Evolutionary conservation across 352 stramenopile species (phyloP), one percentile per base, ranked within the genome.

Genomic region (Peronospora tabacina): DNA sequence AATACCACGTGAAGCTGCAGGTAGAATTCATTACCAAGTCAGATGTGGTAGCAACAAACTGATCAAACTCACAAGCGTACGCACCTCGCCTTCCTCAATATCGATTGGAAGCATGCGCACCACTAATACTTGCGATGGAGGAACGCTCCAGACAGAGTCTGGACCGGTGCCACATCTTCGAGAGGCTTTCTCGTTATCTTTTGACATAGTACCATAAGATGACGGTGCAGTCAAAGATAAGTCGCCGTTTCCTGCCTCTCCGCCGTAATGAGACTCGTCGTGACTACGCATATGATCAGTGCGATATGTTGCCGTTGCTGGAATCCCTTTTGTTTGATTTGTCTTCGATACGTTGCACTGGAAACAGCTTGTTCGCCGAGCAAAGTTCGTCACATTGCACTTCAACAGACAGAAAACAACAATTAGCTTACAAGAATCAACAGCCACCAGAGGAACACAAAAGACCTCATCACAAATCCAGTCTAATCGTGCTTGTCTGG

Each of bases 381-480:
- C 70, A 53, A 90, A 93, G 48, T 90, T 93, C 10, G 67, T 75
- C n/a, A 67, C 62, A 33, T 84, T 61, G 49, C 82, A 93, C 82
- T 93, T 13, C 24, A 38, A 16, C 9, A 47, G 9, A 44, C 49
- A n/a, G 29, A 39, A 29, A 20, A 46, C 0, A 28, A 7, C 26
- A 29, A 12, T 46, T 16, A 36, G 38, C 28, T 3, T 1, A 32
- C 28, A 12, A 32, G 28, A 32, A 32, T 32, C 28, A 32, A 34
- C 34, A 30, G 32, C 34, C 51, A 20, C 10, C 52, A 39, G 24
- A 44, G 20, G 30, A 6, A 13, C 15, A 17, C 15, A 13, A 44
- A 48, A 3, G 33, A 89, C 82, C 49, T 86, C 61, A 5, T 72
- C 61, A 34, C 80, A 91, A 37, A 90, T 62, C 82, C 82, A 90